Evolutionary conservation across 305 asterid genomes (phyloP).

Genomic region (Lippia alba): DNA sequence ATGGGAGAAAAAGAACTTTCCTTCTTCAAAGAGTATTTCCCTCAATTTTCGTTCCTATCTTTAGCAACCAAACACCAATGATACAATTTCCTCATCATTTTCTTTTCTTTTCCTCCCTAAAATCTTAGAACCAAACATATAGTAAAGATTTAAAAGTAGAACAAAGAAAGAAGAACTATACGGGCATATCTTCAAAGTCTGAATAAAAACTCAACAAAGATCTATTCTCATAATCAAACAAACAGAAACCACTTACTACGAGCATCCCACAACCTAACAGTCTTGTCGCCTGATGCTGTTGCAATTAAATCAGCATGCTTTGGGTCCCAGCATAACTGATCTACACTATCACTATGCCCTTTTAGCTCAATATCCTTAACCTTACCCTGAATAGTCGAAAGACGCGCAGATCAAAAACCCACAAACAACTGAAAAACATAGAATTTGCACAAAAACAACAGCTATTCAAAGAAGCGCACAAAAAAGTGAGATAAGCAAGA

Average conservation of each 20-base stretch:
- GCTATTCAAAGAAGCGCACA: slow-evolving; percentile 1
- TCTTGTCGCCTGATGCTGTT: slow-evolving; percentile 98
- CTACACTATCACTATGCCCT: slow-evolving; percentile 97
- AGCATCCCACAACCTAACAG: slow-evolving; percentile 99
- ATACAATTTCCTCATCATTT: too few species aligned
- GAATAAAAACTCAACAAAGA: slow-evolving; percentile 18
- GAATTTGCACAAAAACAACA: slow-evolving; percentile 22
- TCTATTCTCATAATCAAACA: slow-evolving; percentile 1
- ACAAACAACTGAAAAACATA: slow-evolving; percentile 7
- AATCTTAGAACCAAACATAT: too few species aligned
- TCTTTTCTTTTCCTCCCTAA: too few species aligned
- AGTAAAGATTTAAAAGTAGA: too few species aligned
- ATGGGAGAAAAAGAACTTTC: too few species aligned
- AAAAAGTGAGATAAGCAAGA: background rate
- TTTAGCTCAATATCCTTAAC: slow-evolving; percentile 88
- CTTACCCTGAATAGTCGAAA: slow-evolving; percentile 64
- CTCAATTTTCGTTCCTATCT: too few species aligned
- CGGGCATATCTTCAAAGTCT: slow-evolving; percentile 21
- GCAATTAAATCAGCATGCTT: slow-evolving; percentile 95
- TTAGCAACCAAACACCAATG: too few species aligned
- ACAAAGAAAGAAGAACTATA: slow-evolving; percentile 3
- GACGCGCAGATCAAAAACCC: slow-evolving; percentile 18
- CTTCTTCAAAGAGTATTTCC: too few species aligned
- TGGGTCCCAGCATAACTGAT: slow-evolving; percentile 99
- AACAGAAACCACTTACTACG: slow-evolving; percentile 67